phyloP scores from a whole-genome alignment of 345 rosid species.

The Melaleuca alternifolia region DNA sequence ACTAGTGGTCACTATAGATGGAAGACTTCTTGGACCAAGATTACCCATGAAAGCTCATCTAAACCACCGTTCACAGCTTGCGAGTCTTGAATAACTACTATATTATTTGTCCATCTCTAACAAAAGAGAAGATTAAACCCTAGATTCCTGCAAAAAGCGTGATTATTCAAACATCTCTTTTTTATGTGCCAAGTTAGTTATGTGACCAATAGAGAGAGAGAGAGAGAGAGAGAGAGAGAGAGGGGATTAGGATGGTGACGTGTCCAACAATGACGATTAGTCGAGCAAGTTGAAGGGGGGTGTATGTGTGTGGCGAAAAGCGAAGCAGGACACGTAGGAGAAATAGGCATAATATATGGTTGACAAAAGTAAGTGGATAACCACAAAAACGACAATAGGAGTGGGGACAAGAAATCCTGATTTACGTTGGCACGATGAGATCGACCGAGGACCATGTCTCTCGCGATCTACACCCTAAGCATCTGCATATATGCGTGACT shows the following conservation, averaged over 20 bases:
- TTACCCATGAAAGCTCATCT: background rate
- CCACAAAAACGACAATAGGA: background rate
- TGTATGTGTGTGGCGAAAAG: background rate
- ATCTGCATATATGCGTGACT: background rate
- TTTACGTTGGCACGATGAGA: background rate
- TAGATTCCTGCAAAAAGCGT: background rate
- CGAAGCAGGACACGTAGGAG: conserved; percentile 1
- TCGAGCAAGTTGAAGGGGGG: background rate
- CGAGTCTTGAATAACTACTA: background rate
- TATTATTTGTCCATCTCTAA: background rate
- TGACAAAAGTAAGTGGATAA: background rate
- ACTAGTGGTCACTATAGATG: background rate
- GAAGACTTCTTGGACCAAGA: background rate
- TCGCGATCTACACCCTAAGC: background rate
- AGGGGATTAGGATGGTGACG: background rate
- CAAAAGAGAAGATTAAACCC: background rate
- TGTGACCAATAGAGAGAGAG: background rate
- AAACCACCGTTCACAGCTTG: background rate
- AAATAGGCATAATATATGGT: background rate
- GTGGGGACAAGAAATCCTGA: background rate
- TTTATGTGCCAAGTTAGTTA: background rate
- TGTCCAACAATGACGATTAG: background rate
- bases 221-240: background rate
- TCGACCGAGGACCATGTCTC: background rate
- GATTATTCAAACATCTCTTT: background rate